Percentiles rank a stretch among this genome's conserved stretches.
Evolutionary conservation across 148 eudicot genomes (phyloP).

Genomic region (Rhododendron simsii): DNA sequence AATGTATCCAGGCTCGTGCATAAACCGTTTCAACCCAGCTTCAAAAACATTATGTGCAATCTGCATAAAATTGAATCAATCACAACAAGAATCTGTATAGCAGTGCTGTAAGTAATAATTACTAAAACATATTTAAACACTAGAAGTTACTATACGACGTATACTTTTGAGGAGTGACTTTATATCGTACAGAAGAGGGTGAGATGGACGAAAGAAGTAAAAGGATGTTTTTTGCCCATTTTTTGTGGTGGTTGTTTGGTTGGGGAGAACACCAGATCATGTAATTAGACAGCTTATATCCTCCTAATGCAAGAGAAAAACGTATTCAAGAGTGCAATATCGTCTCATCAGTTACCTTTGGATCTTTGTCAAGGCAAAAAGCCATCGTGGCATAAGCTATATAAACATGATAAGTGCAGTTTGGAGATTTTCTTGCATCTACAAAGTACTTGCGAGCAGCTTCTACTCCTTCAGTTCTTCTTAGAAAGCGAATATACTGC

Average conservation of each 20-base stretch:
- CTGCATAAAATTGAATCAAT: conserved; percentile 43
- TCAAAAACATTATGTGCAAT: conserved; percentile 94
- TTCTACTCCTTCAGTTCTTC: conserved; percentile 98
- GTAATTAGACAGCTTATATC: background rate
- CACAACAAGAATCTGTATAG: background rate
- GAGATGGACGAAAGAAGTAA: background rate
- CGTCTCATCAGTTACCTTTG: conserved; percentile 52
- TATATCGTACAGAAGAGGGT: background rate
- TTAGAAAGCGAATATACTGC: conserved; percentile 89
- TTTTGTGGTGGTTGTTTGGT: background rate
- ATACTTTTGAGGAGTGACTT: background rate
- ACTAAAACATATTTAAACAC: background rate
- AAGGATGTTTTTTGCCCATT: background rate
- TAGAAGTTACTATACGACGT: background rate
- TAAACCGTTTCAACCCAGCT: conserved; percentile 89
- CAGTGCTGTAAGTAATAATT: background rate
- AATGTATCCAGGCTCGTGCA: conserved; percentile 96
- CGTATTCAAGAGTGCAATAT: background rate
- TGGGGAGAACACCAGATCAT: too few relatives aligned
- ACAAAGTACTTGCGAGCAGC: conserved; percentile 91
- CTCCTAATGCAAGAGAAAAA: background rate
- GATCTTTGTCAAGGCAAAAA: conserved; percentile 96
- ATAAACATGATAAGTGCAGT: conserved; percentile 93
- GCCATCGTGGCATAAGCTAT: conserved; percentile 96
- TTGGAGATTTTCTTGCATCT: conserved; percentile 85